Evolutionary conservation across 768 basidiomycete species (phyloP), one percentile per base, ranked within the genome.

Genomic region (Pisolithus tinctorius): DNA sequence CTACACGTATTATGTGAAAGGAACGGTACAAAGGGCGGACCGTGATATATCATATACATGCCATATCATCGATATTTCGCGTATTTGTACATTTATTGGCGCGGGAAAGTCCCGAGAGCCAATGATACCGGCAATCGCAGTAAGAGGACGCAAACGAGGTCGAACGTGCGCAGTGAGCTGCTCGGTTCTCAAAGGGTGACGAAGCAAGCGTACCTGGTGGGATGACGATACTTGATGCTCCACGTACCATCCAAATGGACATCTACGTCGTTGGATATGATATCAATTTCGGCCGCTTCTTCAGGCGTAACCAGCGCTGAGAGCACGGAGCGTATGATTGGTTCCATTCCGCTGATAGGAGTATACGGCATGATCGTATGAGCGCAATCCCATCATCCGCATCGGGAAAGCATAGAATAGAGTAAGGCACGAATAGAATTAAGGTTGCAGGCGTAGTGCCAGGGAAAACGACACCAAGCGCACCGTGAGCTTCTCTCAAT

Each of bases 191-290:
- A 11, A 7, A 38, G 37, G 52, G 30, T n/a, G 36, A 8, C 31
- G 44, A 34, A 49, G 49, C 10, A 13, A n/a, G 58, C 71, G 53
- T 61, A 87, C 90, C 86, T 89, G 14, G 88, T 79, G 1, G 93
- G 93, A 66, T 97, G 93, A 29, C 93, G 80, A 69, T 82, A 97
- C 63, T 84, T 76, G 64, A 97, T 89, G 50, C 79, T 76, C 86
- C 94, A 93, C 54, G 74, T 77, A 2, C 81, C 84, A 52, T 84
- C 80, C 6, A 78, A 71, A 23, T 80, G 72, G 45, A 86, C 69
- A 13, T 74, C 71, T 40, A 88, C 91, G 56, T 91, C 86, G 70
- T 99, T 99, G n/a, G 94, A 84, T 59, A 99, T 89, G 62, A 99
- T 88, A 53, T 89, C 82, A 49, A 98, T 94, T 34, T 82, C 75